Evolutionary conservation across 345 rosid species (phyloP).

Genomic region (Hibiscus mutabilis): DNA sequence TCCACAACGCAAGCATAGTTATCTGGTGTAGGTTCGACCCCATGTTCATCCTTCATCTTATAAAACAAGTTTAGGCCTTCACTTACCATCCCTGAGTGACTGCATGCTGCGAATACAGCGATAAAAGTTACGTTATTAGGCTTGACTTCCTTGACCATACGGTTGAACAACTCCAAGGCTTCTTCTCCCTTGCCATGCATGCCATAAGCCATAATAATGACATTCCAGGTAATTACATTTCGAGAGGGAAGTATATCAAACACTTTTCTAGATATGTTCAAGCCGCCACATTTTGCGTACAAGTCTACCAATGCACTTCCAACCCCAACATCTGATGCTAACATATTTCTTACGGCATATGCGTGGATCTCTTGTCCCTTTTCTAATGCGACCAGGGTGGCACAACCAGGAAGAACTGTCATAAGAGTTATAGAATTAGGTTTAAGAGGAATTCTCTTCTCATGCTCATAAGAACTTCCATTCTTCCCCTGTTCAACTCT

Average conservation of each 20-base stretch:
- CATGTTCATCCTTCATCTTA: conserved; percentile 52
- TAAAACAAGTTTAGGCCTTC: conserved; percentile 67
- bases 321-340: conserved; percentile 67
- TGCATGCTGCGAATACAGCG: conserved; percentile 74
- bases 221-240: conserved; percentile 85
- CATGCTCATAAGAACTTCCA: conserved; percentile 12
- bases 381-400: conserved; percentile 59
- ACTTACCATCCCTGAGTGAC: conserved; percentile 80
- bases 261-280: conserved; percentile 44
- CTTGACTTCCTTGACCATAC: conserved; percentile 45
- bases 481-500: conserved; percentile 18
- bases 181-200: conserved; percentile 79
- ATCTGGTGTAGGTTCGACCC: conserved; percentile 56
- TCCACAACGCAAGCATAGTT: conserved; percentile 86
- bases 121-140: conserved; percentile 77
- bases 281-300: conserved; percentile 89
- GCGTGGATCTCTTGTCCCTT: conserved; percentile 91
- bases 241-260: conserved; percentile 57
- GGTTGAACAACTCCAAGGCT: conserved; percentile 52
- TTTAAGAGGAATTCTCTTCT: conserved; percentile 23
- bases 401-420: conserved; percentile 83
- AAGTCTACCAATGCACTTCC: conserved; percentile 91
- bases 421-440: conserved; percentile 81
- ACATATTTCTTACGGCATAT: conserved; percentile 60
- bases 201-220: conserved; percentile 85